Conservation (phyloP, 2,329 filamentous ascomycete species). For the Claviceps spartinae region DNA sequence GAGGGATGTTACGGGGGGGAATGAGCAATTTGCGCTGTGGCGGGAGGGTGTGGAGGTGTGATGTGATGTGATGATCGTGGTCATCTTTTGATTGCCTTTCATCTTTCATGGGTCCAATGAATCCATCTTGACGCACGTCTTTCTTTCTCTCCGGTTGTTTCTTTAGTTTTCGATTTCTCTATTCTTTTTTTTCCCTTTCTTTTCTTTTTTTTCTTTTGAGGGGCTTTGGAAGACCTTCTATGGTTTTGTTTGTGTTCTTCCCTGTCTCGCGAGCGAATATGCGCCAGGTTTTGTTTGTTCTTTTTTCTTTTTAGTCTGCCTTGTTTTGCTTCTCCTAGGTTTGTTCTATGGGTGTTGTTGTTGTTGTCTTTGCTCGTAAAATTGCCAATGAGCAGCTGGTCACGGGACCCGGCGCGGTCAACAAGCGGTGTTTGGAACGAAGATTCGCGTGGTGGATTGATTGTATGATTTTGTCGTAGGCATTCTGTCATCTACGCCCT, state of each 20-base stretch:
- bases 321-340: no score
- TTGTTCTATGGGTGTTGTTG: no score
- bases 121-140: not conserved
- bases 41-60: conserved; percentile 13
- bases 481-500: not conserved
- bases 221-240: no score
- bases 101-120: no score
- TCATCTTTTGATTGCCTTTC: no score
- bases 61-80: not conserved
- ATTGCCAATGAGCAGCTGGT: not conserved
- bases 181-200: not conserved
- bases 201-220: no score
- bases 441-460: not conserved
- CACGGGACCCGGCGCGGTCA: conserved; percentile 1
- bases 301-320: not conserved
- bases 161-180: not conserved
- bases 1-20: conserved; percentile 24
- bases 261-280: not conserved
- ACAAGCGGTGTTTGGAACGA: conserved; percentile 1
- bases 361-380: not conserved
- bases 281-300: not conserved
- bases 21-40: conserved; percentile 26
- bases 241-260: not conserved
- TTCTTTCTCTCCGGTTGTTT: not conserved
- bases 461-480: not conserved